Conservation (phyloP, 2,329 filamentous ascomycete genomes). For the Periconia macrospinosa region DNA sequence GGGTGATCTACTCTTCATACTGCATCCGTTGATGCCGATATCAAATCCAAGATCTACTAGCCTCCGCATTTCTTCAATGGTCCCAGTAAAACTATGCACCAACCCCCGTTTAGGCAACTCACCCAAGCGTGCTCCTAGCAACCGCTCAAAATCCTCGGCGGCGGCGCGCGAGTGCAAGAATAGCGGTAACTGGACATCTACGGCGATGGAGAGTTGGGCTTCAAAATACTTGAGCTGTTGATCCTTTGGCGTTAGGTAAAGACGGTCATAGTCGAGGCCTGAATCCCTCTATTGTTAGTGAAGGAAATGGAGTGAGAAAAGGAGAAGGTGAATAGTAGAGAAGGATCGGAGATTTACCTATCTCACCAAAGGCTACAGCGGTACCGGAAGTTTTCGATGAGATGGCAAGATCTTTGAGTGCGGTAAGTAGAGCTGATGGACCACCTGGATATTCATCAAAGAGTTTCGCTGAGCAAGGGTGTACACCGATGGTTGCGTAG, state of each 20-base stretch:
- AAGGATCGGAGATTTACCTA: conserved; percentile 89
- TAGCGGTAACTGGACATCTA: conserved; percentile 76
- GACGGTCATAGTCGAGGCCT: conserved; percentile 87
- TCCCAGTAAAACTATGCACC: conserved; percentile 95
- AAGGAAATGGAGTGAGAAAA: conserved; percentile 34
- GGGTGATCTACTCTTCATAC: conserved; percentile 69
- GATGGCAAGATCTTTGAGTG: conserved; percentile 66
- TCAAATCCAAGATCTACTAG: conserved; percentile 80
- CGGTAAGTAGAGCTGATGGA: conserved; percentile 56
- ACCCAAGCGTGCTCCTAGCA: conserved; percentile 67
- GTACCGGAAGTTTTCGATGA: conserved; percentile 61
- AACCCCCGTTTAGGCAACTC: conserved; percentile 74
- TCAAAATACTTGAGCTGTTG: conserved; percentile 85
- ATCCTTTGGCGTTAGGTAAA: conserved; percentile 78
- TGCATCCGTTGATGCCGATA: conserved; percentile 95
- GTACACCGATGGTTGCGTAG: conserved; percentile 89
- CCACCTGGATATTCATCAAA: conserved; percentile 69
- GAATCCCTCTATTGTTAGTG: conserved; percentile 51
- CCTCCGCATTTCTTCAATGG: conserved; percentile 78
- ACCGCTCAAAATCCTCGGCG: conserved; percentile 76
- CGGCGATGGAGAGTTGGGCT: conserved; percentile 77
- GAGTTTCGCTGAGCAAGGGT: conserved; percentile 82
- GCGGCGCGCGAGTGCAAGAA: conserved; percentile 93
- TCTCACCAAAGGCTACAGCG: conserved; percentile 82
- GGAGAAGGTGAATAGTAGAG: conserved; percentile 78